These are phyloP conservation scores for Thelephora ganbajun DNA, from an alignment of 768 basidiomycete species.

Conservation along the genomic window DNA sequence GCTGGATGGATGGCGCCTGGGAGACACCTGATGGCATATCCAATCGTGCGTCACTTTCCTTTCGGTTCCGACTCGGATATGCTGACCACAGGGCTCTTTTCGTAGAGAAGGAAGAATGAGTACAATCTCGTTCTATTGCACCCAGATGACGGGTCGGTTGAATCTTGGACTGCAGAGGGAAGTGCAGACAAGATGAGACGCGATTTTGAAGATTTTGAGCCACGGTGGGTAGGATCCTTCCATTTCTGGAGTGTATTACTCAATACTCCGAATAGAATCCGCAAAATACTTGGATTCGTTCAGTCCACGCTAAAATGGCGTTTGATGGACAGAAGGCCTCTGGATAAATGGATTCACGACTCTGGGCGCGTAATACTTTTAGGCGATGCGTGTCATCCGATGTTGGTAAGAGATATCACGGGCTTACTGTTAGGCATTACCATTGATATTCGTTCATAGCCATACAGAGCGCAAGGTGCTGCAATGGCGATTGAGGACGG, in stretches of 20 bases:
- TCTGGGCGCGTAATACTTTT: constrained; percentile 21
- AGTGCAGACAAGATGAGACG: constrained; percentile 28
- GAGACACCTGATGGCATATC: constrained; percentile 30
- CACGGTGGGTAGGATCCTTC: constrained; percentile 15
- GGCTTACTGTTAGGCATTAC: background rate
- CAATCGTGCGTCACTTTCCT: constrained; percentile 21
- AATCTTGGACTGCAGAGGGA: constrained; percentile 25
- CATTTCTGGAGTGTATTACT: background rate
- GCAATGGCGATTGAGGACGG: constrained; percentile 38
- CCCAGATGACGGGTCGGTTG: constrained; percentile 25
- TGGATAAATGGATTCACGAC: constrained; percentile 25
- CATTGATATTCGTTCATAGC: constrained; percentile 9
- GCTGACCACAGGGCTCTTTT: background rate
- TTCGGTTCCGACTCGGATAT: background rate
- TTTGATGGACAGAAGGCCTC: constrained; percentile 26
- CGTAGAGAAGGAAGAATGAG: constrained; percentile 19
- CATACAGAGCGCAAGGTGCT: constrained; percentile 29
- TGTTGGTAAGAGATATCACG: constrained; percentile 20
- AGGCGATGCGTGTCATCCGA: constrained; percentile 29
- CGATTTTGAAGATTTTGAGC: constrained; percentile 28
- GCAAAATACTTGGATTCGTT: constrained; percentile 23
- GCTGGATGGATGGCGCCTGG: constrained; percentile 47
- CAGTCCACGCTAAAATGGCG: constrained; percentile 27
- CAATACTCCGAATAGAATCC: constrained; percentile 12
- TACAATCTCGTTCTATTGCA: constrained; percentile 24